Base-by-base conservation (phyloP, 2,329 filamentous ascomycete genomes). In the Aspergillus clavatus region DNA sequence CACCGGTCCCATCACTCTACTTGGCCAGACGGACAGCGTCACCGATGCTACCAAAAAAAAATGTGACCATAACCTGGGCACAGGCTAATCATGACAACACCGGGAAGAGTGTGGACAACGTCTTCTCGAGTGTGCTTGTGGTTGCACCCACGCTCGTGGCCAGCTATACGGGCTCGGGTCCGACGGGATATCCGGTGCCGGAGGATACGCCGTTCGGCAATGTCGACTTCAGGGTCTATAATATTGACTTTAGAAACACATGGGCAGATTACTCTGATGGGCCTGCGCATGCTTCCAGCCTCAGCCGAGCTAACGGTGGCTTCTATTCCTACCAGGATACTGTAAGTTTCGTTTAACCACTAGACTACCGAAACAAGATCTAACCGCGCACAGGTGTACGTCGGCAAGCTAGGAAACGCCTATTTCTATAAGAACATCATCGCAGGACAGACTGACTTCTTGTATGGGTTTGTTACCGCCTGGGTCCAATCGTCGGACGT, bases 251-350 rank as follows among this genome's bases (percentile, higher is more conserved):
- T 51, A 69, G 76, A 16, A 86, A 86, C 54, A 72, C 78, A 36
- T 82, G 73, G 53, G 67, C 71, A 0, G 75, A 76, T 22, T 71
- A 70, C 45, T 64, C 75, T 1, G 72, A 72, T 27, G 81, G 81
- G 0, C 83, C 82, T 0, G 72, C 76, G 3, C 73, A 84, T 31
- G 82, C 82, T 0, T 57, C 85, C 5, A 79, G 76, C 14, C 71
- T 84, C 4, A 79, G 77, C 50, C 76, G 79, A 36, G 81, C 83
- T 0, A 86, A 86, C 57, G 75, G 80, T 0, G 80, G 81, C 0
- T 79, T 86, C 54, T 82, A 82, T 57, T 81, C 77, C 46, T 86
- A 82, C 56, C 83, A 86, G 63, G 83, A 86, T 50, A 86, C 83
- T 6, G 79, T 66, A 56, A 14, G 51, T 45, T 28, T 7, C 10